phyloP scores from a whole-genome alignment of 306 rosid genomes.

The Nissolia schottii region DNA sequence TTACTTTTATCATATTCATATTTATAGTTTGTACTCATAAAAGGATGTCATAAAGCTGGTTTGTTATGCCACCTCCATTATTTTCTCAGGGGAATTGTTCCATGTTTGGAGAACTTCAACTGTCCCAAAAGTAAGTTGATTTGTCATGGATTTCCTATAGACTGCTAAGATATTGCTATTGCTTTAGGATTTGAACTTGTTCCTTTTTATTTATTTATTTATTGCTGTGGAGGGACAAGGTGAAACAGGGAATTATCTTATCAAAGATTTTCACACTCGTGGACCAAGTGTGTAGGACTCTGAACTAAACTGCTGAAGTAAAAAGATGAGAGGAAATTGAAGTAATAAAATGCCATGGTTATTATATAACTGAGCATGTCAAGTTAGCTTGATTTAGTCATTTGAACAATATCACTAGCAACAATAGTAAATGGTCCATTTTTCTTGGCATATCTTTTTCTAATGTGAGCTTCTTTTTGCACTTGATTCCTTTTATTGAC shows the following conservation, averaged over 20 bases:
- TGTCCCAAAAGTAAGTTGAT: slow-evolving; percentile 47
- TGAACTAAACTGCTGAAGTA: too few relatives aligned
- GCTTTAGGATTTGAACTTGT: background rate
- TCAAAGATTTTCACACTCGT: too few relatives aligned
- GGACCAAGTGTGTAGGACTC: too few relatives aligned
- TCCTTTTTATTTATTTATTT: background rate
- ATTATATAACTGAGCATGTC: too few relatives aligned
- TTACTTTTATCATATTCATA: background rate
- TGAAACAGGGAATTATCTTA: background rate
- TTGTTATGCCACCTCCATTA: slow-evolving; percentile 12
- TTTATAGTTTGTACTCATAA: background rate
- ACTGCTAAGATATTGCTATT: background rate
- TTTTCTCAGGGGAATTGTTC: slow-evolving; percentile 37
- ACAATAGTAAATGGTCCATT: background rate
- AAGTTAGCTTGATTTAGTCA: too few relatives aligned
- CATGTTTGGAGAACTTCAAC: slow-evolving; percentile 35
- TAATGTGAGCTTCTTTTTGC: background rate
- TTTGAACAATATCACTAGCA: too few relatives aligned
- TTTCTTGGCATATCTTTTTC: background rate
- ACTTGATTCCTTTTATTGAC: background rate
- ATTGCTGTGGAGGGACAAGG: background rate
- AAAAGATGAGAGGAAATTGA: too few relatives aligned
- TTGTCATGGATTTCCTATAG: background rate
- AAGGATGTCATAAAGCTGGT: slow-evolving; percentile 20
- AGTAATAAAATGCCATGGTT: too few relatives aligned